These are phyloP conservation scores for Cladosporium halotolerans DNA, from an alignment of 2,329 filamentous ascomycete genomes.

Conservation along the genomic window DNA sequence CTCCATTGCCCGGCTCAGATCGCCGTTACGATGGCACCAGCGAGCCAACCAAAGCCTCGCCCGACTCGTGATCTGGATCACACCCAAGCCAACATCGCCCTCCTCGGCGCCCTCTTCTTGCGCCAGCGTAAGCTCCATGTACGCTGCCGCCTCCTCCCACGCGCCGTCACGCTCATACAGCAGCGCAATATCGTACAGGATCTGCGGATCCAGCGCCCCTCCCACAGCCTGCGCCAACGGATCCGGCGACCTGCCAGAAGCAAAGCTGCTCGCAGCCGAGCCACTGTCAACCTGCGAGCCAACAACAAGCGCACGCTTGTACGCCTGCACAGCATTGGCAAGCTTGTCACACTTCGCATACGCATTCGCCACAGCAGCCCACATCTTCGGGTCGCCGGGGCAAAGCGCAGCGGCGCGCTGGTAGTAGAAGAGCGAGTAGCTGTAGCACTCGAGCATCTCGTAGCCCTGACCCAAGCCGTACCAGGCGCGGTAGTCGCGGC, in stretches of 20 bases:
- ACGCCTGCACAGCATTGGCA: constrained; percentile 86
- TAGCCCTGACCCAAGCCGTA: constrained; percentile 96
- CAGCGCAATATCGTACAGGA: constrained; percentile 79
- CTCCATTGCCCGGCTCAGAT: constrained; percentile 70
- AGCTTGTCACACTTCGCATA: constrained; percentile 82
- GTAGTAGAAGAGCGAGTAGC: constrained; percentile 96
- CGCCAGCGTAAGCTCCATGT: constrained; percentile 92
- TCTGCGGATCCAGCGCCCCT: constrained; percentile 75
- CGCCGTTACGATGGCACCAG: constrained; percentile 67
- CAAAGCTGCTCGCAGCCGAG: constrained; percentile 38
- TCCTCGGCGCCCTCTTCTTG: constrained; percentile 70
- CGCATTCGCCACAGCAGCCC: constrained; percentile 91
- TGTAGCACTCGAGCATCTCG: constrained; percentile 95
- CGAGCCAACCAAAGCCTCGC: constrained; percentile 90
- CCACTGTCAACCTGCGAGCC: constrained; percentile 74
- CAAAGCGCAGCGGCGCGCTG: constrained; percentile 87
- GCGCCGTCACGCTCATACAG: constrained; percentile 80
- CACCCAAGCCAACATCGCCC: constrained; percentile 59
- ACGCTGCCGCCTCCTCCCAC: constrained; percentile 73
- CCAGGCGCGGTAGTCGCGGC: constrained; percentile 95
- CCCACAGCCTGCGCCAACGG: constrained; percentile 43
- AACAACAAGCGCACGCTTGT: constrained; percentile 84
- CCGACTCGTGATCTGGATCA: constrained; percentile 85
- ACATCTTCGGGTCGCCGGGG: constrained; percentile 98
- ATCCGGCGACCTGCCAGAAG: constrained; percentile 34